Evolutionary conservation across 306 rosid genomes (phyloP).

Genomic region (Castanopsis chinensis): DNA sequence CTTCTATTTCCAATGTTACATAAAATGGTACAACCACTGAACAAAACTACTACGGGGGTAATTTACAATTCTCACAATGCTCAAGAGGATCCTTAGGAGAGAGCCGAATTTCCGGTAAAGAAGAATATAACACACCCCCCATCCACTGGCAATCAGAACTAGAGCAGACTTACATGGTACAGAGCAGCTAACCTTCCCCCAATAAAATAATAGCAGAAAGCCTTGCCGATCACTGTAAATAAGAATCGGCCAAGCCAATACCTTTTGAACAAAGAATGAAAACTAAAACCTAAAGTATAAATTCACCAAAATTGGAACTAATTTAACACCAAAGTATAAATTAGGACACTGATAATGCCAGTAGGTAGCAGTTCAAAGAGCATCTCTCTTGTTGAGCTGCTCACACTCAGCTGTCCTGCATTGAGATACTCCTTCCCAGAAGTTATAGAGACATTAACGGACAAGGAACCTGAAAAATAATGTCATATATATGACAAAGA

Average conservation of each 20-base stretch:
- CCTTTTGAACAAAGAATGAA: constrained; percentile 30
- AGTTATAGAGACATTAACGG: constrained; percentile 83
- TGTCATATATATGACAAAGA: neutral
- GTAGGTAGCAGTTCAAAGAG: constrained; percentile 48
- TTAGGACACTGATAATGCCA: constrained; percentile 37
- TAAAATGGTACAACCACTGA: neutral
- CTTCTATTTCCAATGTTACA: neutral
- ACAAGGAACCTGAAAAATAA: constrained; percentile 58
- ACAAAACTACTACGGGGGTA: neutral
- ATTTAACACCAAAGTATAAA: constrained; percentile 40
- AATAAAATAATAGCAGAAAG: constrained; percentile 17
- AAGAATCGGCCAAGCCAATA: constrained; percentile 29
- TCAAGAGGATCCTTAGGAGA: constrained; percentile 19
- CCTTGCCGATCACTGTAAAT: constrained; percentile 37
- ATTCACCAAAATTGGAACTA: constrained; percentile 41
- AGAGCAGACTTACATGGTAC: constrained; percentile 27
- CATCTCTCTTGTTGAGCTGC: constrained; percentile 40
- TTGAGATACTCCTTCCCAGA: constrained; percentile 70
- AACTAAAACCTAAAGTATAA: constrained; percentile 28
- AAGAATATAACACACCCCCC: constrained; percentile 8
- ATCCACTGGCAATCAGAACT: constrained; percentile 24
- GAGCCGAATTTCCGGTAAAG: constrained; percentile 10
- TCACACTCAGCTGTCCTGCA: constrained; percentile 49
- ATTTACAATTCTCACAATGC: constrained; percentile 38
- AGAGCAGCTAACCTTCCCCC: constrained; percentile 19